Base-by-base conservation (phyloP, 495 filamentous ascomycete species). In the Evernia prunastri region DNA sequence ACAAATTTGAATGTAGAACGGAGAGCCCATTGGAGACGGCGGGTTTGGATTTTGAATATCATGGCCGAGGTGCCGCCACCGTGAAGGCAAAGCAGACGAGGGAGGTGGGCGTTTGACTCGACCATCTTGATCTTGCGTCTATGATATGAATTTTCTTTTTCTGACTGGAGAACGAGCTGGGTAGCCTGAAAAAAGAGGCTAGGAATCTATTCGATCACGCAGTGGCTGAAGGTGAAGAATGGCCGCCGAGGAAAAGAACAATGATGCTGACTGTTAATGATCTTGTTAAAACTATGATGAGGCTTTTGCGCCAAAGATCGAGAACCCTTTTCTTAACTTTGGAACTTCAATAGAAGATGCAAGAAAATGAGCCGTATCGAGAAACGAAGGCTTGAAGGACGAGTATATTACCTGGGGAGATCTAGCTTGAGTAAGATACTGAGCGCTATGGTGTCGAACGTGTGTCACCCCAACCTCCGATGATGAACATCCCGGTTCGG, bases 1-100 rank as follows among this genome's bases (percentile, higher is more conserved):
- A 76, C 62, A 62, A 76, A 72, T 25, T 69, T 63, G 62, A 77
- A 77, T 17, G 63, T 31, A 11, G 57, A 4, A 20, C 59, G 51
- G 6, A 68, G 69, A 43, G 63, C 43, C 56, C 60, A 56, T 45
- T 62, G 57, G 33, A 70, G 63, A 42, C 64, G 59, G 63, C 66
- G 63, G 39, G 59, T 66, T 40, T 63, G 56, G 35, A 69, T 66
- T 37, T 63, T 56, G 58, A 70, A 68, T 56, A 70, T 70, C 27
- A 49, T n/a, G 49, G 66, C 68, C 23, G 67, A 69, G 40, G 68
- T 66, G 39, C 68, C 68, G 35, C 66, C 66, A 25, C 68, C 68
- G 39, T 69, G 67, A 40, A 69, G 64, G 60, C 68, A 70, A 59
- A 70, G 60, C 33, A 70, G 56, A 18, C 66, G 63, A 31, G 68